Percentiles rank a stretch among this genome's conserved stretches.
Conservation (phyloP, 805 yeast species). For the Candida loeiensis region DNA sequence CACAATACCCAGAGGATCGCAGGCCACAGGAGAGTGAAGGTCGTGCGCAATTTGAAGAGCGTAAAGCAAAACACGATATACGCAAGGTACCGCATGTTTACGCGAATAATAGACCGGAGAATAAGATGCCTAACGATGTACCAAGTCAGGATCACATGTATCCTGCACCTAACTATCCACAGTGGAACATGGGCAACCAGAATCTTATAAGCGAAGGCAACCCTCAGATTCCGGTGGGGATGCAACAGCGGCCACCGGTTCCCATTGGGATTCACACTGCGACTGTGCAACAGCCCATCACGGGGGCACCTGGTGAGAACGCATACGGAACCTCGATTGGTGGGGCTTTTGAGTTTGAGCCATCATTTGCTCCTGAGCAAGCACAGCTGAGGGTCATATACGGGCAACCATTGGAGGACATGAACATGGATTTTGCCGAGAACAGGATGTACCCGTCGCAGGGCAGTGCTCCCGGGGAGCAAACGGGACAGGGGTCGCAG, state of each 20-base stretch:
- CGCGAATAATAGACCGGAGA: too few species aligned
- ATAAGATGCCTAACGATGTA: neutral
- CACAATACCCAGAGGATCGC: neutral
- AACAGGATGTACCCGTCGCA: neutral
- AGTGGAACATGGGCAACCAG: neutral
- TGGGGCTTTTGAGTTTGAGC: neutral
- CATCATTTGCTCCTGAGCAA: neutral
- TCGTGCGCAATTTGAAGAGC: too few species aligned
- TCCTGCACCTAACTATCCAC: neutral
- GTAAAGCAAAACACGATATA: too few species aligned
- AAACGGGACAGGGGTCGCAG: neutral
- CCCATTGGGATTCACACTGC: neutral
- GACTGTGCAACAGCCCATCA: neutral
- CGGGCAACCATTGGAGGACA: conserved; percentile 1
- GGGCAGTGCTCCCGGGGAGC: neutral
- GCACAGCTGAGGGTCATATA: neutral
- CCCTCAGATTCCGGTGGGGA: too few species aligned
- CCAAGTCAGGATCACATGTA: neutral
- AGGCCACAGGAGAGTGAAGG: too few species aligned
- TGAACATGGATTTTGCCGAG: conserved; percentile 1
- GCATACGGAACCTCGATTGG: neutral
- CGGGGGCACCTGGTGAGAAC: neutral
- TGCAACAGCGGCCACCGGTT: neutral
- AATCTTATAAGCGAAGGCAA: too few species aligned
- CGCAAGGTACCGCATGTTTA: too few species aligned